Conservation (phyloP, 306 rosid genomes). For the Cucurbita moschata region DNA sequence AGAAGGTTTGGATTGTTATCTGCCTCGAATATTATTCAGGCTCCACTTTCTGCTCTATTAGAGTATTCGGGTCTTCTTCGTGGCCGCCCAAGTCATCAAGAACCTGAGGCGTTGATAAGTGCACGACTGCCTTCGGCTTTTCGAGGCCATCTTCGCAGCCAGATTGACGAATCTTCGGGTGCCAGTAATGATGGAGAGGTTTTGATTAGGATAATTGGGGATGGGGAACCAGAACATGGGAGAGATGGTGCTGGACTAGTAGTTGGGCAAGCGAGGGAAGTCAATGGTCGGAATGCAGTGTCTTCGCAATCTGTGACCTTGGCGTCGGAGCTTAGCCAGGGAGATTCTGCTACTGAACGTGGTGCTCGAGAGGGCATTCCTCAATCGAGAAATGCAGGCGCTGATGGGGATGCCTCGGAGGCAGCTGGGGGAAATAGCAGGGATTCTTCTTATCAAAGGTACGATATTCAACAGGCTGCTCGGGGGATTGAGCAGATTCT, state of each 20-base stretch:
- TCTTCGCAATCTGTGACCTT: conserved; percentile 5
- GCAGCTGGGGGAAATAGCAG: conserved; percentile 49
- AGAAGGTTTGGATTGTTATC: conserved; percentile 44
- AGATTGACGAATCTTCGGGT: conserved; percentile 16
- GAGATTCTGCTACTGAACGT: conserved; percentile 19
- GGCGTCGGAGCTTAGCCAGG: conserved; percentile 12
- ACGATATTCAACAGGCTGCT: conserved; percentile 96
- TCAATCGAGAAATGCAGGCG: conserved; percentile 17
- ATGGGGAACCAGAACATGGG: conserved; percentile 41
- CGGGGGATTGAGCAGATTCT: conserved; percentile 91
- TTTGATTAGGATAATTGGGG: conserved; percentile 70
- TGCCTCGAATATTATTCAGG: conserved; percentile 53
- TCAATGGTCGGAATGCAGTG: conserved; percentile 19
- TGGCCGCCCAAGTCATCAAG: conserved; percentile 38
- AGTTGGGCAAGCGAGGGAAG: conserved; percentile 35
- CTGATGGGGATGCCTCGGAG: conserved; percentile 34
- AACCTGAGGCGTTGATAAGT: conserved; percentile 20
- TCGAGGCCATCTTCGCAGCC: conserved; percentile 22
- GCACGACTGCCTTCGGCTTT: conserved; percentile 21
- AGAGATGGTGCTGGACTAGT: conserved; percentile 48
- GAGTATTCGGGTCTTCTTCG: conserved; percentile 70
- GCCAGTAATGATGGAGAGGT: conserved; percentile 55
- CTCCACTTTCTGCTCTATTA: conserved; percentile 57
- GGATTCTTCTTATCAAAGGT: conserved; percentile 92
- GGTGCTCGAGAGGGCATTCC: conserved; percentile 37